phyloP scores from a whole-genome alignment of 805 yeast genomes.

The Tetrapisispora iriomotensis region DNA sequence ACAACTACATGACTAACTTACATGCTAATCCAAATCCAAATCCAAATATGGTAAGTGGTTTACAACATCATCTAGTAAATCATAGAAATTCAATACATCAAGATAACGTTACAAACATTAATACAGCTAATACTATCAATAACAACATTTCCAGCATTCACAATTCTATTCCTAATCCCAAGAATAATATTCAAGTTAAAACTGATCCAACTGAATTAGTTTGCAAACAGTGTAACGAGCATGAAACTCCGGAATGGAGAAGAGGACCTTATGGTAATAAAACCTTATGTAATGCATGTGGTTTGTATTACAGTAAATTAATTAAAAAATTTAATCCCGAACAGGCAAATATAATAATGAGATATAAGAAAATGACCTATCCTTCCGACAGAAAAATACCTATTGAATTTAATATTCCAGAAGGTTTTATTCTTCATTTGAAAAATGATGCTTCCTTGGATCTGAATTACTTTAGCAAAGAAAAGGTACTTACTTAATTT shows the following conservation, averaged over 20 bases:
- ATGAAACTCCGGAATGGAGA: slow-evolving; percentile 87
- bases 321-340: slow-evolving; percentile 29
- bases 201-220: background rate
- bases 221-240: slow-evolving; percentile 65
- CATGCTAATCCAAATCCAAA: background rate
- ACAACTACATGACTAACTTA: slow-evolving; percentile 1
- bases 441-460: slow-evolving; percentile 7
- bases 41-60: background rate
- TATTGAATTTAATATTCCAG: slow-evolving; percentile 15
- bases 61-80: background rate
- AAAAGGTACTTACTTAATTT: too few relatives aligned
- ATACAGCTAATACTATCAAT: too few relatives aligned
- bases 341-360: slow-evolving; percentile 21
- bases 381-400: slow-evolving; percentile 24
- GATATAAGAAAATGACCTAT: slow-evolving; percentile 12
- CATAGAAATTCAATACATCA: background rate
- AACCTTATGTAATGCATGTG: slow-evolving; percentile 88
- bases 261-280: slow-evolving; percentile 77
- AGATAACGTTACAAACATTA: too few relatives aligned
- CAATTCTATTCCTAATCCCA: background rate
- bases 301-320: slow-evolving; percentile 60
- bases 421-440: slow-evolving; percentile 11
- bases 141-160: too few relatives aligned
- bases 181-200: background rate
- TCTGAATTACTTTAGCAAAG: slow-evolving; percentile 2